Percentiles rank a stretch among this genome's conserved stretches.
Conservation (phyloP, 1,284 basidiomycete genomes). For the Papiliotrema fonsecae region DNA sequence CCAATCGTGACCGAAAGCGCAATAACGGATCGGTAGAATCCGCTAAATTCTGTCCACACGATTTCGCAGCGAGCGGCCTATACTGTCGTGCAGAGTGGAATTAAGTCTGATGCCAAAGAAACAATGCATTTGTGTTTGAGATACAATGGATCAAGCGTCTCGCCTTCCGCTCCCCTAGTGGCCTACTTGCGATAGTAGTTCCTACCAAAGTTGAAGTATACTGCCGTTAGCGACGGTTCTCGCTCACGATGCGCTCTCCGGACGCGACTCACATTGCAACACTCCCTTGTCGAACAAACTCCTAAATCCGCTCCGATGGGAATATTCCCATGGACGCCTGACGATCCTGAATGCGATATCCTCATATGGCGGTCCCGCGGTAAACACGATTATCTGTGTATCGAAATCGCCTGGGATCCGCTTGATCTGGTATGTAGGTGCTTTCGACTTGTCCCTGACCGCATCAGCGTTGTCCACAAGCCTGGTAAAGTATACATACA, state of each 20-base stretch:
- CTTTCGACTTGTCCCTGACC: slow-evolving; percentile 79
- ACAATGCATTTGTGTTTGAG: neutral
- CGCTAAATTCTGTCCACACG: too few relatives aligned
- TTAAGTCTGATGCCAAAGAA: too few relatives aligned
- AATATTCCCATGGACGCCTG: slow-evolving; percentile 96
- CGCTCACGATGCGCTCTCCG: neutral
- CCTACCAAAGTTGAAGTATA: slow-evolving; percentile 47
- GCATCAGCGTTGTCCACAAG: neutral
- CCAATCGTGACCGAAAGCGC: too few relatives aligned
- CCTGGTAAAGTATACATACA: slow-evolving; percentile 23
- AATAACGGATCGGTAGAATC: too few relatives aligned
- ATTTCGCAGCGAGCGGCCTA: too few relatives aligned
- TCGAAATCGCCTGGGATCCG: slow-evolving; percentile 90
- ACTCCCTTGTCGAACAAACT: slow-evolving; percentile 57
- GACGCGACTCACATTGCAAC: slow-evolving; percentile 40
- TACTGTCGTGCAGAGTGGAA: too few relatives aligned
- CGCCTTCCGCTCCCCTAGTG: too few relatives aligned
- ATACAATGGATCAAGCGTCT: too few relatives aligned
- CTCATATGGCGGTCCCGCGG: slow-evolving; percentile 96
- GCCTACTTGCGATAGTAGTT: slow-evolving; percentile 40
- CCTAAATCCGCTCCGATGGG: slow-evolving; percentile 61
- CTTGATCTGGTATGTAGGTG: slow-evolving; percentile 90
- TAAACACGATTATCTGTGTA: slow-evolving; percentile 88
- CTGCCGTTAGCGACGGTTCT: slow-evolving; percentile 15
- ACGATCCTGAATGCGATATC: slow-evolving; percentile 98